Base-by-base conservation (phyloP, 768 basidiomycete species). In the Amanita pallidorosea region DNA sequence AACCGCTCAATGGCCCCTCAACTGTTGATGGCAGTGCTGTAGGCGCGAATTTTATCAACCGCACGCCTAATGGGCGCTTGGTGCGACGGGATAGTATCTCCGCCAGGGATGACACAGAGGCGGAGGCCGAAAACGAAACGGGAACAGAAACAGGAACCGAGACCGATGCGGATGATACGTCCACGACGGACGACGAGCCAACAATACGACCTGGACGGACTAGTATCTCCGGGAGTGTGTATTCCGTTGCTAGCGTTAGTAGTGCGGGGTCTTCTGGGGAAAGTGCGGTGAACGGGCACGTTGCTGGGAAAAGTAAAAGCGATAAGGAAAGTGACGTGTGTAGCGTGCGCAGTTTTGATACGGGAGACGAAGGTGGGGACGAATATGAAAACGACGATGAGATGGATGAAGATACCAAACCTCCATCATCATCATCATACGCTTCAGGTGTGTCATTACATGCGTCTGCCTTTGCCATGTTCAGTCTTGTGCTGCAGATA, bases 161-260 rank as follows among this genome's bases (percentile, higher is more conserved):
- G 25, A 67, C 70, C 2, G 76, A 76, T 49, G 63, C 74, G 20
- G 77, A 77, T 55, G 77, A 45, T 70, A 76, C 43, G 34, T 75
- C 73, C 53, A 80, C 77, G 49, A 86, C 85, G 20, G 85, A 87
- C 53, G 85, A 88, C 54, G 85, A 88, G 61, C 85, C 85, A n/a
- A 88, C 85, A n/a, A 85, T 88, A 55, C 73, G 83, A 25, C 78
- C 61, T 33, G 57, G 49, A 52, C 53, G 55, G 53, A 58, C 53
- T 56, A 61, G 53, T 58, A 62, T 53, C 33, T 57, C 57, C 41
- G 56, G 57, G 50, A 61, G 54, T 6, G 66, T 61, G 41, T 65
- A 64, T 13, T 64, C 63, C 23, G 63, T 56, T 42, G 61, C 57
- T 17, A 62, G 54, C 15, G 55, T 53, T 55, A 61, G 37, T 33